Conservation (phyloP, 257 asterid genomes). For the Parsonsia alboflavescens region DNA sequence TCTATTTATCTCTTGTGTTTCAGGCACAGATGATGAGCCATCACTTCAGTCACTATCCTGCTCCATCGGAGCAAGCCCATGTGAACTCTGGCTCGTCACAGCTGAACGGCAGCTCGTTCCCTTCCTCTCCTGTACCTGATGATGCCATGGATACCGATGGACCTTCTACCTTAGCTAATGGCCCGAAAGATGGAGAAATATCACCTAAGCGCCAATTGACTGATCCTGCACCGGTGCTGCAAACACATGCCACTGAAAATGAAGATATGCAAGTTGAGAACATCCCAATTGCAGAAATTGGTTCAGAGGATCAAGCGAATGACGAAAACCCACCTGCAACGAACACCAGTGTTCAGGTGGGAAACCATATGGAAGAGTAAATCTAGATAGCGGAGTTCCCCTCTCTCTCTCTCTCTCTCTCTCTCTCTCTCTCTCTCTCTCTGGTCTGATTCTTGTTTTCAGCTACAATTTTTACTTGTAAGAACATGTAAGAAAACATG, state of each 20-base stretch:
- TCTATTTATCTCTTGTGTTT: neutral
- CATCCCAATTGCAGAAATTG: slow-evolving; percentile 9
- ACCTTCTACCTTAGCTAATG: slow-evolving; percentile 25
- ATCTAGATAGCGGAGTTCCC: neutral
- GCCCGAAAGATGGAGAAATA: slow-evolving; percentile 16
- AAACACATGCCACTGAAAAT: slow-evolving; percentile 25
- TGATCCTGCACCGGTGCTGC: slow-evolving; percentile 20
- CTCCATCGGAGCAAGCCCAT: slow-evolving; percentile 32
- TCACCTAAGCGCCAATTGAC: slow-evolving; percentile 16
- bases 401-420: too few species aligned
- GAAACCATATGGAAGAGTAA: slow-evolving; percentile 17
- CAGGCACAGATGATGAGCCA: slow-evolving; percentile 56
- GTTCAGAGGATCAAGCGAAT: neutral
- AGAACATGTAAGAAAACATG: too few species aligned
- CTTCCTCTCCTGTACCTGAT: slow-evolving; percentile 18
- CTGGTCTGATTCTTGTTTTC: neutral
- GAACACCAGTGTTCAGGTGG: neutral
- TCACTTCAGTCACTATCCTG: slow-evolving; percentile 34
- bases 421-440: neutral
- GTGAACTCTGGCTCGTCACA: slow-evolving; percentile 26
- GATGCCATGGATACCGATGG: slow-evolving; percentile 32
- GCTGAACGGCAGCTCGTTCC: slow-evolving; percentile 32
- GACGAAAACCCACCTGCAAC: slow-evolving; percentile 1
- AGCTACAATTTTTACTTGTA: too few species aligned
- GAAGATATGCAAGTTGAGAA: slow-evolving; percentile 12